phyloP scores from a whole-genome alignment of 306 rosid species.

The Cucurbita ficifolia region DNA sequence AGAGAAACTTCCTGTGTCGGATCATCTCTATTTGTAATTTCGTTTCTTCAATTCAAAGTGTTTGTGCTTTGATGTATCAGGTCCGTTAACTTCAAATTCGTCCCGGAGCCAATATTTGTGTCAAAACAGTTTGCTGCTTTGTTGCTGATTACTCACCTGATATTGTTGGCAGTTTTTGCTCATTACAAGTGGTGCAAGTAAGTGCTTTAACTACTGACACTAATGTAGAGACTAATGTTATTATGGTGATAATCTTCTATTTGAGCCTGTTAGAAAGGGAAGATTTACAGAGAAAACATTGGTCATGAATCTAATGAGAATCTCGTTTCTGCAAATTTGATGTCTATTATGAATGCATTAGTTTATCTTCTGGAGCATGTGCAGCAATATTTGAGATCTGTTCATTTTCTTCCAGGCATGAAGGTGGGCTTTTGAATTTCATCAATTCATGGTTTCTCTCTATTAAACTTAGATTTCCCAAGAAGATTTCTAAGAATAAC shows the following conservation, averaged over 20 bases:
- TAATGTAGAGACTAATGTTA: neutral
- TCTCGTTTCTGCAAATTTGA: neutral
- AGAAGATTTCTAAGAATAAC: conserved; percentile 16
- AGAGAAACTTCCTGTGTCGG: neutral
- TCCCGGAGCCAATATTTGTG: conserved; percentile 69
- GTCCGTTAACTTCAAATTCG: conserved; percentile 91
- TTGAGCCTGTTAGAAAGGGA: neutral
- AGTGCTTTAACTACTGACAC: conserved; percentile 19
- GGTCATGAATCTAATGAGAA: neutral
- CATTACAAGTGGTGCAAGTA: conserved; percentile 95
- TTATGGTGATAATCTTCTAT: neutral
- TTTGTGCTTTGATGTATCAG: conserved; percentile 30
- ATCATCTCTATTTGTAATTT: neutral
- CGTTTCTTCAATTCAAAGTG: conserved; percentile 7
- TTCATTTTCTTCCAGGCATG: conserved; percentile 45
- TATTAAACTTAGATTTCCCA: conserved; percentile 31
- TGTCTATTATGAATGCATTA: neutral
- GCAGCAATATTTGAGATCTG: neutral
- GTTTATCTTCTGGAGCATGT: neutral
- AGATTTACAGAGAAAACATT: neutral
- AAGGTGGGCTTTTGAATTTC: conserved; percentile 75
- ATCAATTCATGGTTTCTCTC: conserved; percentile 41
- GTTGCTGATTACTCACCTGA: conserved; percentile 64
- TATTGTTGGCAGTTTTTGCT: conserved; percentile 42
- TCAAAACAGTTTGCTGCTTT: conserved; percentile 67